These are phyloP conservation scores for Epichloe uncinata DNA, from an alignment of 2,329 filamentous ascomycete species.

Conservation along the genomic window DNA sequence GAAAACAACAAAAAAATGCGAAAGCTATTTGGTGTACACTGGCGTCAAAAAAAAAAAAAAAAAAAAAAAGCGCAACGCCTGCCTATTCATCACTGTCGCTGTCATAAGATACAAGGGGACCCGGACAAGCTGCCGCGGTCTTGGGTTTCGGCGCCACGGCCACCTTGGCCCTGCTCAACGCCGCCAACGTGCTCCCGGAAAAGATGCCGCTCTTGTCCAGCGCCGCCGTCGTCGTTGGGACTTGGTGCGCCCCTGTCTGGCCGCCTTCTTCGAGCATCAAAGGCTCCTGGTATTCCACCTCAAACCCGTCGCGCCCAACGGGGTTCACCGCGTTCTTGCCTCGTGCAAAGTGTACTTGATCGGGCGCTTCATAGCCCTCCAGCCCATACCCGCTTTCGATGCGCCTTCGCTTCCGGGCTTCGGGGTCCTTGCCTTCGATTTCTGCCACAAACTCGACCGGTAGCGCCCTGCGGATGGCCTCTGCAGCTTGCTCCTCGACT, in stretches of 20 bases:
- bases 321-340: constrained; percentile 56
- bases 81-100: constrained; percentile 64
- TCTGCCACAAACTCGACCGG: constrained; percentile 87
- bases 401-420: constrained; percentile 76
- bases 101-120: constrained; percentile 76
- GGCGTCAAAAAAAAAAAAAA: background rate
- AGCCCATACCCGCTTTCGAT: constrained; percentile 82
- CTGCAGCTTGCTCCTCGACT: constrained; percentile 92
- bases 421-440: constrained; percentile 81
- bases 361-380: constrained; percentile 84
- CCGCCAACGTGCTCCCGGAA: constrained; percentile 68
- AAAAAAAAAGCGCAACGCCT: background rate
- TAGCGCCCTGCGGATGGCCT: constrained; percentile 76
- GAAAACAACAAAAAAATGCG: background rate
- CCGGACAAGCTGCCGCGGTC: constrained; percentile 37
- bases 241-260: constrained; percentile 20
- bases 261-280: constrained; percentile 45
- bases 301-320: constrained; percentile 42
- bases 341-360: constrained; percentile 83
- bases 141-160: constrained; percentile 41
- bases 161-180: constrained; percentile 49
- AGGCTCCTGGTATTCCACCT: constrained; percentile 48
- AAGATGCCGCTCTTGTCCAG: constrained; percentile 51
- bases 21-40: constrained; percentile 4
- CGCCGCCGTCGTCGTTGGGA: constrained; percentile 19